Conservation (phyloP, 2,329 filamentous ascomycete genomes). For the Lasiodiplodia citricola region DNA sequence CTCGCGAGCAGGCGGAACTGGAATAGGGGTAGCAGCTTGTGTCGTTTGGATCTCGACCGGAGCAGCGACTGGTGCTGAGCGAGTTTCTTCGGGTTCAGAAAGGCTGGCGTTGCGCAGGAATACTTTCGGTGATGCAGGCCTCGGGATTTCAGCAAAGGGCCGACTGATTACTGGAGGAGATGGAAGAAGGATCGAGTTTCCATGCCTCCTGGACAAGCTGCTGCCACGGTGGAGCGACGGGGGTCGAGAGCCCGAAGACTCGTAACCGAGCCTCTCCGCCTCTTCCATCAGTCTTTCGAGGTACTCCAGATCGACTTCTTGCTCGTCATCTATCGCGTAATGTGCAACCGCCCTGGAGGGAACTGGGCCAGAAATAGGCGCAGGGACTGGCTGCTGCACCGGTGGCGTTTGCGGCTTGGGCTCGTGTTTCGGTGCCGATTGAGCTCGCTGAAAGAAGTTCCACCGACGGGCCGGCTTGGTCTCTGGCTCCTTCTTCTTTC, state of each 20-base stretch:
- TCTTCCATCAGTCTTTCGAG: slow-evolving; percentile 55
- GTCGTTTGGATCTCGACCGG: neutral
- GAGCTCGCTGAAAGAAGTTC: slow-evolving; percentile 64
- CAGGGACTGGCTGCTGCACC: slow-evolving; percentile 38
- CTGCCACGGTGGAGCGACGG: slow-evolving; percentile 9
- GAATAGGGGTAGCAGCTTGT: neutral
- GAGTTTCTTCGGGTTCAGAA: neutral
- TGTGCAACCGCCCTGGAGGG: slow-evolving; percentile 57
- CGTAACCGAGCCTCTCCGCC: slow-evolving; percentile 34
- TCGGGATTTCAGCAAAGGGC: slow-evolving; percentile 36
- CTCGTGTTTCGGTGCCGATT: slow-evolving; percentile 42
- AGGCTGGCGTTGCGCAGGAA: neutral
- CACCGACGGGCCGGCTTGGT: slow-evolving; percentile 54
- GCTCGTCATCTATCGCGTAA: slow-evolving; percentile 62
- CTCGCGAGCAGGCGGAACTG: neutral
- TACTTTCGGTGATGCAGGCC: slow-evolving; percentile 46
- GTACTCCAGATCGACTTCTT: slow-evolving; percentile 51
- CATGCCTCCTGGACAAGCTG: slow-evolving; percentile 5
- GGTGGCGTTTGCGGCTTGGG: slow-evolving; percentile 42
- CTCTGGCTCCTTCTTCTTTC: slow-evolving; percentile 31
- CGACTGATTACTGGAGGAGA: slow-evolving; percentile 35
- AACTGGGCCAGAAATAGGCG: slow-evolving; percentile 27
- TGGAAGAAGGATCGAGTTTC: slow-evolving; percentile 46
- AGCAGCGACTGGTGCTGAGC: neutral
- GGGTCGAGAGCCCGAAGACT: slow-evolving; percentile 21